Evolutionary conservation across 176 grass and related monocot genomes (phyloP).

Genomic region (Phoenix dactylifera): DNA sequence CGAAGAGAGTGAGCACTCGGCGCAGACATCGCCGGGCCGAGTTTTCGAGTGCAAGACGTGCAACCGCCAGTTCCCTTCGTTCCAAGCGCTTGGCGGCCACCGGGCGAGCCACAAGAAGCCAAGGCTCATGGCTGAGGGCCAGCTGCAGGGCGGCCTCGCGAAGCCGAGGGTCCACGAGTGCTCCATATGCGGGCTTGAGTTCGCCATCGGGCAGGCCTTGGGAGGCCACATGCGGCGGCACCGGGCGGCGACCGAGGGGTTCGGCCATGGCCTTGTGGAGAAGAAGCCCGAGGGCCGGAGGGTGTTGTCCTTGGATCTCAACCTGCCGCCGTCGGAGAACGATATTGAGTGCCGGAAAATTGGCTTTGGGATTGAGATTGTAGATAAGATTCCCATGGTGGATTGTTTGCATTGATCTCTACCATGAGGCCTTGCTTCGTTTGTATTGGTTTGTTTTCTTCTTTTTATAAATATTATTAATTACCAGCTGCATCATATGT

Average conservation of each 20-base stretch:
- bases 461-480: too few relatives aligned
- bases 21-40: conserved; percentile 18
- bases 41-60: conserved; percentile 97
- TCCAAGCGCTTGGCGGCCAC: conserved; percentile 93
- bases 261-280: background rate
- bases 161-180: conserved; percentile 63
- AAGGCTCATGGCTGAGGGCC: background rate
- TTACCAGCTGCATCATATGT: too few relatives aligned
- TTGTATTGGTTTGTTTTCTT: too few relatives aligned
- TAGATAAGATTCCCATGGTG: too few relatives aligned
- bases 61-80: conserved; percentile 64
- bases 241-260: conserved; percentile 27
- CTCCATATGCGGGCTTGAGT: conserved; percentile 74
- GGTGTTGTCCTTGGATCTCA: conserved; percentile 55
- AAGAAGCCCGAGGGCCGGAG: conserved; percentile 18
- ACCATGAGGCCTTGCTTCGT: too few relatives aligned
- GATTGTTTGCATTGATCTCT: too few relatives aligned
- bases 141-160: background rate
- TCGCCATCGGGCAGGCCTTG: conserved; percentile 74
- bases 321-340: conserved; percentile 73
- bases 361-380: too few relatives aligned
- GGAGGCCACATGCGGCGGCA: conserved; percentile 90
- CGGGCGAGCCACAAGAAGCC: conserved; percentile 76
- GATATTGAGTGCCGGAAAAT: background rate
- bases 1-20: conserved; percentile 1